Base-by-base conservation (phyloP, 768 basidiomycete species). In the Leccinellum luteum region DNA sequence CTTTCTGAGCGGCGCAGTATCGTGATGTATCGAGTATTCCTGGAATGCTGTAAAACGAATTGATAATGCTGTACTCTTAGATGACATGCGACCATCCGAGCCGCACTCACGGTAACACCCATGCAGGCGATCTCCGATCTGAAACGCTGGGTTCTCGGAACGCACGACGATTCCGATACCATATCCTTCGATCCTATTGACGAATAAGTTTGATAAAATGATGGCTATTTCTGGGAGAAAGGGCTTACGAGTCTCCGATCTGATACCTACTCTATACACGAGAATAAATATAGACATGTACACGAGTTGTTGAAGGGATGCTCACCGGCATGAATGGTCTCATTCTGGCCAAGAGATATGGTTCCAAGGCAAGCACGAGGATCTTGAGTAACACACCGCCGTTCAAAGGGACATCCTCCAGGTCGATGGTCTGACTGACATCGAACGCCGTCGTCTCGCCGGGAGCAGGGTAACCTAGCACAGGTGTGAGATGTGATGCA, bases 351-450 rank as follows among this genome's bases (percentile, higher is more conserved):
- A 76, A 60, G 58, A 79, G 27, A 60, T 78, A 79, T 0, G 80
- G 80, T 51, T 82, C 82, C 41, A 82, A 64, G 15, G 76, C 77
- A 15, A 83, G 60, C 6, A 73, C 75, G 15, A 85, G 74, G 0
- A 75, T 76, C 67, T 85, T 85, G 61, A 83, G 47, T 8, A 86
- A 63, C 54, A 82, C 63, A 0, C 80, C 79, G 0, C 80, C 79
- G 19, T 81, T 66, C 43, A 83, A 65, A 2, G 76, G 66, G 1
- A 75, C 76, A 28, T 63, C 76, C 17, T 82, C 79, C 19, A 78
- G 62, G 60, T 85, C 84, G 62, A 86, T 84, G 1, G 71, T 77
- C 54, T 76, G 64, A 0, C 70, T 76, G 4, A 56, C 69, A 56
- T 84, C 81, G 57, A 80, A 75, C 0, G 77, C 62, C 3, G 76